Base-by-base conservation (phyloP, 2,329 filamentous ascomycete species). In the Davidsoniella neocaledoniae region DNA sequence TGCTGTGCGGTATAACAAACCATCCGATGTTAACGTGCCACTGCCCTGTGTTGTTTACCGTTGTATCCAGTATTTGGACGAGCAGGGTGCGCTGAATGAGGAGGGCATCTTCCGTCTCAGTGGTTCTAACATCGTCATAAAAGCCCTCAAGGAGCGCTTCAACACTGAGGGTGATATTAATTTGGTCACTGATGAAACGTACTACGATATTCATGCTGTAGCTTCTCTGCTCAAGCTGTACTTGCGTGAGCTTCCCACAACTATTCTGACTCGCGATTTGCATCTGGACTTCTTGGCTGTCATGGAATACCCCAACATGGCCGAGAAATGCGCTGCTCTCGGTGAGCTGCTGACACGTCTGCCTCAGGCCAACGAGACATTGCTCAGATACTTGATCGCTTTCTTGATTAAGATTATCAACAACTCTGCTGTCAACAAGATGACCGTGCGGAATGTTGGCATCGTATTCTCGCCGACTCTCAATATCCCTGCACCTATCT, bases 401-500 rank as follows among this genome's bases (percentile, higher is more conserved):
- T 95, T 94, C 66, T 67, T 98, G 58, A 86, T 94, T 60, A 82
- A 83, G 59, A 90, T 98, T 58, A 86, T 95, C 60, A 87, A 91
- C 64, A 87, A 95, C 58, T 73, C 86, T 5, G 81, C 85, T 57
- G 71, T 83, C 54, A 98, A 98, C 69, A 96, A 95, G 71, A 98
- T 98, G 91, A 95, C 85, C 9, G 85, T 95, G 48, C 81, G 90
- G 56, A 98, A 98, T 60, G 86, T 98, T 49, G 90, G 91, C 55
- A 96, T 98, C 58, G 90, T 98, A 51, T 98, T 98, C 64, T 94
- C 91, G 14, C 91, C 91, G 0, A 96, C 91, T 0, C 73, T 98
- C 49, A 96, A 96, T 63, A 94, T 98, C 41, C 90, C 91, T 0
- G 87, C 87, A 0, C 88, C 90, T 0, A 82, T 98, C 9, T 95